Evolutionary conservation across 345 rosid species (phyloP).

Genomic region (Lepidium aucheri): DNA sequence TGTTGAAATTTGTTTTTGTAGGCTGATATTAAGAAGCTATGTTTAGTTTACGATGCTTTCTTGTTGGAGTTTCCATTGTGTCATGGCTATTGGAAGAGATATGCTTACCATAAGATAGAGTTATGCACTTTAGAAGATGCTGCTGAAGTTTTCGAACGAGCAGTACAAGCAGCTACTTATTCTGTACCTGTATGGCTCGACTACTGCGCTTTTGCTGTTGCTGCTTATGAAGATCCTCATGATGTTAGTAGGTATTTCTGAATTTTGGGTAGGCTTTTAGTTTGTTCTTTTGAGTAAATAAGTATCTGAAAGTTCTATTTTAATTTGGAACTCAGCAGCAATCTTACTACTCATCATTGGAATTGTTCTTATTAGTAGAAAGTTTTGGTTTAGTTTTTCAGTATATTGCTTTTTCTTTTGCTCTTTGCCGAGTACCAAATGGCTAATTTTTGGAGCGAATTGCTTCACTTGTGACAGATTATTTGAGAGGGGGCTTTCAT

Average conservation of each 20-base stretch:
- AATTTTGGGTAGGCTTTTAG: not conserved
- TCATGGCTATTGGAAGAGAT: conserved; percentile 84
- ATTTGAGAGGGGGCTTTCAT: conserved; percentile 64
- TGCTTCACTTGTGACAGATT: conserved; percentile 35
- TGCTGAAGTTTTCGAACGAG: conserved; percentile 51
- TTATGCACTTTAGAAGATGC: conserved; percentile 50
- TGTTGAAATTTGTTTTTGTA: conserved; percentile 24
- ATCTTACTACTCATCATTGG: not conserved
- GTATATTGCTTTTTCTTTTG: not conserved
- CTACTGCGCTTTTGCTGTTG: conserved; percentile 50
- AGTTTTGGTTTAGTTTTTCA: not conserved
- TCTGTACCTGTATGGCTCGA: conserved; percentile 73
- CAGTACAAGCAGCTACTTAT: conserved; percentile 58
- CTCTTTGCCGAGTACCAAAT: not conserved
- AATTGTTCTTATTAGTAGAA: not conserved
- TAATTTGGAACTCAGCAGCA: not conserved
- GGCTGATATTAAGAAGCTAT: conserved; percentile 55
- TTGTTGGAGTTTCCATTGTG: conserved; percentile 75
- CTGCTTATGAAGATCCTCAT: conserved; percentile 54
- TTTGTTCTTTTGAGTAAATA: not conserved
- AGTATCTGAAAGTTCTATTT: not conserved
- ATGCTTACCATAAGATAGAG: conserved; percentile 51
- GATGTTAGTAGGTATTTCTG: conserved; percentile 64
- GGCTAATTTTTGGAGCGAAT: not conserved
- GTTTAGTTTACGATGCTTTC: conserved; percentile 70